These are phyloP conservation scores for Canariomyces notabilis DNA, from an alignment of 2,329 filamentous ascomycete species.

Conservation along the genomic window DNA sequence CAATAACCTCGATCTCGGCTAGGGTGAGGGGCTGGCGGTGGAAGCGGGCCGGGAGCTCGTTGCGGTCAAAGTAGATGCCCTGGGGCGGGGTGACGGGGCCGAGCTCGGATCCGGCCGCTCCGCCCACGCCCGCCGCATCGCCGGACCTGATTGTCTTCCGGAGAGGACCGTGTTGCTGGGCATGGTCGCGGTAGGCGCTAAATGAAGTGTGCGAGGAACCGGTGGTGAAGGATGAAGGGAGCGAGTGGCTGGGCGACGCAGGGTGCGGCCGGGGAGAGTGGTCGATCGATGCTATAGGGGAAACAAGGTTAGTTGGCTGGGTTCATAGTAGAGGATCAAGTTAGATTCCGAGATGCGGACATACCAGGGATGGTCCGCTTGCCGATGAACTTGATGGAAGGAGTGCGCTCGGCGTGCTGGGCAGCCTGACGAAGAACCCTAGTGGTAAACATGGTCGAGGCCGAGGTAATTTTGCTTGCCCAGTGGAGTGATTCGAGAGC, in stretches of 20 bases:
- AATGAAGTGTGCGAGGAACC: constrained; percentile 55
- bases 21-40: constrained; percentile 66
- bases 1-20: constrained; percentile 90
- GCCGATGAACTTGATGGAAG: constrained; percentile 59
- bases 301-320: constrained; percentile 21
- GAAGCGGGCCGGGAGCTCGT: constrained; percentile 82
- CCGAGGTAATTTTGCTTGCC: constrained; percentile 1
- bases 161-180: constrained; percentile 72
- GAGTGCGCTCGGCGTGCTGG: constrained; percentile 54
- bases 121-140: constrained; percentile 52
- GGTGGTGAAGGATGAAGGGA: constrained; percentile 51
- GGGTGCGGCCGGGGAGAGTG: constrained; percentile 70
- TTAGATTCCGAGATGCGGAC: constrained; percentile 24
- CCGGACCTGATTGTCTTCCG: constrained; percentile 48
- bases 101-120: constrained; percentile 61
- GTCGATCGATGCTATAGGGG: constrained; percentile 57
- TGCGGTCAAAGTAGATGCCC: constrained; percentile 83
- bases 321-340: not conserved
- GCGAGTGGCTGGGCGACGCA: constrained; percentile 59
- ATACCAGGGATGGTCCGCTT: constrained; percentile 55
- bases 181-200: constrained; percentile 71
- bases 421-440: constrained; percentile 54
- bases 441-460: constrained; percentile 46
- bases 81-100: constrained; percentile 65
- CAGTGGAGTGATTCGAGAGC: not conserved